A percentile compares a stretch with the other conserved stretches of the same genome.
Conservation (phyloP, 345 rosid species). For the Gossypium stocksii region DNA sequence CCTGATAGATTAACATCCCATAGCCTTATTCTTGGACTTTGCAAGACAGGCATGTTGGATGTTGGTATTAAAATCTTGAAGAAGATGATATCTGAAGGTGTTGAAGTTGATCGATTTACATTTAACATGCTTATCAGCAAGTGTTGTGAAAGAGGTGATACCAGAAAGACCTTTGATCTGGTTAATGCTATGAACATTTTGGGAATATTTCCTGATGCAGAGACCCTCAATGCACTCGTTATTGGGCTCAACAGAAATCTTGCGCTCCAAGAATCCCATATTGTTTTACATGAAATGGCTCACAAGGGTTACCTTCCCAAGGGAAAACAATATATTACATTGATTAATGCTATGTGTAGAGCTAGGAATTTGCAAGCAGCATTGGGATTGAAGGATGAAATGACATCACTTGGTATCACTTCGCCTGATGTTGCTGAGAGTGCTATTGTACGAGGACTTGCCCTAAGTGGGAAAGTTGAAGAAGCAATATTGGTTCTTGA, state of each 20-base stretch:
- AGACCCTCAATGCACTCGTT: constrained; percentile 38
- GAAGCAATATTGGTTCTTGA: constrained; percentile 59
- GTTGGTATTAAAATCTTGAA: constrained; percentile 59
- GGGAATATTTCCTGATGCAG: constrained; percentile 43
- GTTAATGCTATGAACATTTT: constrained; percentile 44
- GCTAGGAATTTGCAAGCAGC: constrained; percentile 55
- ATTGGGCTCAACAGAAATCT: constrained; percentile 45
- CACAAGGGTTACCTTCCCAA: constrained; percentile 50
- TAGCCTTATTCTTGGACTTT: constrained; percentile 66
- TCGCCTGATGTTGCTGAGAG: constrained; percentile 68
- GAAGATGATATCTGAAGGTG: constrained; percentile 46
- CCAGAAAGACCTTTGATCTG: constrained; percentile 45
- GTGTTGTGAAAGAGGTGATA: constrained; percentile 47
- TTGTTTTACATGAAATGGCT: constrained; percentile 55
- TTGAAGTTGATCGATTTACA: constrained; percentile 42
- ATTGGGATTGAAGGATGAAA: constrained; percentile 62
- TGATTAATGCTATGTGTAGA: constrained; percentile 67
- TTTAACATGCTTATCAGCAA: constrained; percentile 55
- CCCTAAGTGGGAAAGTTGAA: constrained; percentile 71
- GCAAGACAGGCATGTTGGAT: constrained; percentile 53
- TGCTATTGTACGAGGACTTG: constrained; percentile 83
- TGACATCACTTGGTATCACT: constrained; percentile 41
- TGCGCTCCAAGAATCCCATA: constrained; percentile 46
- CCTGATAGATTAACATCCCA: constrained; percentile 67
- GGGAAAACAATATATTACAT: constrained; percentile 39